Evolutionary conservation across 1,139 yeast species (phyloP).

Genomic region (Debaryomycetaceae sp.): DNA sequence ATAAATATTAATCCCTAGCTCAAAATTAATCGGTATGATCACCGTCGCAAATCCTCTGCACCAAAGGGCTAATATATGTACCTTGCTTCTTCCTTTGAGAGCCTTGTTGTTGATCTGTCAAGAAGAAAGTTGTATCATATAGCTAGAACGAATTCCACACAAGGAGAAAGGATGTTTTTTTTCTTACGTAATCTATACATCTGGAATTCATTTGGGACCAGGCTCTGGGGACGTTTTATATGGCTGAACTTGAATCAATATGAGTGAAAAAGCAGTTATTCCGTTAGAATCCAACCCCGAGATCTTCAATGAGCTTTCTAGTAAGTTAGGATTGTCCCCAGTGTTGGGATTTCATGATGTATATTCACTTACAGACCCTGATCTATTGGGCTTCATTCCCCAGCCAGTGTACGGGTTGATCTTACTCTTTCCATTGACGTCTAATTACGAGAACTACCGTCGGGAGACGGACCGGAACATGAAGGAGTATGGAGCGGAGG

Average conservation of each 20-base stretch:
- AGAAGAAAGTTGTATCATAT: no score
- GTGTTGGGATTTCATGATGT: slow-evolving; percentile 71
- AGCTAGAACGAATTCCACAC: no score
- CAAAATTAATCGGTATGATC: no score
- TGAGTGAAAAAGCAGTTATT: slow-evolving; percentile 42
- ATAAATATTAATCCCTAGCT: no score
- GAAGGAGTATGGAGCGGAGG: slow-evolving; percentile 15
- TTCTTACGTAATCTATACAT: no score
- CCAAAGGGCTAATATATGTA: no score
- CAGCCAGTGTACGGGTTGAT: slow-evolving; percentile 76
- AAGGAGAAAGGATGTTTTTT: no score
- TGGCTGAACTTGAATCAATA: slow-evolving; percentile 2
- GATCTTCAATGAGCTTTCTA: slow-evolving; percentile 71
- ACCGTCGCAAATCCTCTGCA: no score
- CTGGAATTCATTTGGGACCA: no score
- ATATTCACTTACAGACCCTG: slow-evolving; percentile 78
- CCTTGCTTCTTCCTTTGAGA: no score
- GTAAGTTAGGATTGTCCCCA: slow-evolving; percentile 62
- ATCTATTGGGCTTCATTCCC: slow-evolving; percentile 72
- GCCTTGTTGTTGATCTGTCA: no score
- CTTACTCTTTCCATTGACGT: slow-evolving; percentile 76
- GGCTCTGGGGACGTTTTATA: no score
- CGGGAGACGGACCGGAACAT: slow-evolving; percentile 24
- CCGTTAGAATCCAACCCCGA: slow-evolving; percentile 92
- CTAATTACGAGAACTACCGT: slow-evolving; percentile 53